Evolutionary conservation across 148 eudicot species (phyloP).

Genomic region (Rheum nobile): DNA sequence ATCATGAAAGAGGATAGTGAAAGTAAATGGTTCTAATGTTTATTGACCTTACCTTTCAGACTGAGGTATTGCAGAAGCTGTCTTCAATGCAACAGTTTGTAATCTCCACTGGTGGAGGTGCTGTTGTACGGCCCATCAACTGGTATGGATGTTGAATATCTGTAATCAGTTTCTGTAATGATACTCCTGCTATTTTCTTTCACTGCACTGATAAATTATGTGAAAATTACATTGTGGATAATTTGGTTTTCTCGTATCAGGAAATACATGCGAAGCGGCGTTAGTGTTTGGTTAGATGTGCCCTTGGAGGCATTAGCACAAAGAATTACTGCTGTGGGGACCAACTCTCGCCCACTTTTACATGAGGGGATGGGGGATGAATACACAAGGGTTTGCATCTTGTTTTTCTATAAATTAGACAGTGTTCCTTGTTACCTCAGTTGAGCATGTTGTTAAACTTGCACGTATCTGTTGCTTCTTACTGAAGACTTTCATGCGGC

Average conservation of each 20-base stretch:
- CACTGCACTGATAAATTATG: too few species aligned
- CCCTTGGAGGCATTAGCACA: conserved; percentile 84
- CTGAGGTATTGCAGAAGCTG: conserved; percentile 55
- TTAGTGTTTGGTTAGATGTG: conserved; percentile 90
- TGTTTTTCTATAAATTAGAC: neutral
- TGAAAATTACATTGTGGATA: neutral
- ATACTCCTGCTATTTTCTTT: neutral
- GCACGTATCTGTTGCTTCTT: neutral
- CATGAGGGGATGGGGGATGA: conserved; percentile 71
- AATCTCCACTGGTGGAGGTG: conserved; percentile 97
- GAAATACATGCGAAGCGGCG: conserved; percentile 78
- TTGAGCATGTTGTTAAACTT: too few species aligned
- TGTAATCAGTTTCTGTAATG: neutral
- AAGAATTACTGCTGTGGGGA: conserved; percentile 76
- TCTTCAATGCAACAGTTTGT: conserved; percentile 52
- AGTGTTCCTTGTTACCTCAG: neutral
- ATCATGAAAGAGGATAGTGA: neutral
- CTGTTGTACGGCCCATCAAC: conserved; percentile 78
- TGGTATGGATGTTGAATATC: conserved; percentile 33
- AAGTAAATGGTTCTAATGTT: neutral
- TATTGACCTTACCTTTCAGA: conserved; percentile 33
- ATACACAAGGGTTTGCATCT: conserved; percentile 46
- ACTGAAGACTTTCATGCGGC: conserved; percentile 48
- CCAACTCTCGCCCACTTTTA: conserved; percentile 71
- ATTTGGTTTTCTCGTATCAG: conserved; percentile 18